phyloP scores from a whole-genome alignment of 2,329 filamentous ascomycete genomes.

The Aureobasidium pullulans region DNA sequence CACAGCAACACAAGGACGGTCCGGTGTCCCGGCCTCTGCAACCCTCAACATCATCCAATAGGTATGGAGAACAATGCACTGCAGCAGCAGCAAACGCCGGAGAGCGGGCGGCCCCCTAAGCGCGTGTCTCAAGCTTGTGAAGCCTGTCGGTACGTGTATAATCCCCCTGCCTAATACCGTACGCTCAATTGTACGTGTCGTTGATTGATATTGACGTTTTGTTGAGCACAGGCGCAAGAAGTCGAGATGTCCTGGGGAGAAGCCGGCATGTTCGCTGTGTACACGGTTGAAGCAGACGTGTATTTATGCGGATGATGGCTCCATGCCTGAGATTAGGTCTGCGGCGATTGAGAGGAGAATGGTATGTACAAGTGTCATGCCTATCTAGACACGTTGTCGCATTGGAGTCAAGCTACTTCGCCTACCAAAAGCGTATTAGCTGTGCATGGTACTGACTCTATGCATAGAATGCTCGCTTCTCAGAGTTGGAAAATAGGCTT shows the following conservation, averaged over 20 bases:
- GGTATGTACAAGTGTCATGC: neutral
- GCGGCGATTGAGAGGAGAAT: slow-evolving; percentile 10
- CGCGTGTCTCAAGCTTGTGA: slow-evolving; percentile 10
- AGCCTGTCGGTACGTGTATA: slow-evolving; percentile 1
- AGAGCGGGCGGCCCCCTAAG: slow-evolving; percentile 4
- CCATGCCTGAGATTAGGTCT: slow-evolving; percentile 1
- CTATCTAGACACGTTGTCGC: neutral
- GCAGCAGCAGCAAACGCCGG: slow-evolving; percentile 2
- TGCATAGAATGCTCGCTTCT: slow-evolving; percentile 6
- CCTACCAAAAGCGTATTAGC: neutral
- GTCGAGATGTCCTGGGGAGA: slow-evolving; percentile 13
- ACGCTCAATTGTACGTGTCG: no score
- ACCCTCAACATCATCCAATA: slow-evolving; percentile 8
- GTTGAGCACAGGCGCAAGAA: slow-evolving; percentile 7
- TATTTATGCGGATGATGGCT: slow-evolving; percentile 8
- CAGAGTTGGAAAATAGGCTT: neutral
- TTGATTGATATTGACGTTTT: neutral
- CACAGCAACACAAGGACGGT: neutral
- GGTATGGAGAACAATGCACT: neutral
- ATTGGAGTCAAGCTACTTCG: neutral
- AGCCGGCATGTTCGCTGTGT: slow-evolving; percentile 7
- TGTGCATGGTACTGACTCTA: neutral
- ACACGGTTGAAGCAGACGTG: slow-evolving; percentile 1
- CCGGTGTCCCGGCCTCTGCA: neutral
- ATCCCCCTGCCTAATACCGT: neutral